Conservation (phyloP, 345 rosid species). For the Gossypium herbaceum region DNA sequence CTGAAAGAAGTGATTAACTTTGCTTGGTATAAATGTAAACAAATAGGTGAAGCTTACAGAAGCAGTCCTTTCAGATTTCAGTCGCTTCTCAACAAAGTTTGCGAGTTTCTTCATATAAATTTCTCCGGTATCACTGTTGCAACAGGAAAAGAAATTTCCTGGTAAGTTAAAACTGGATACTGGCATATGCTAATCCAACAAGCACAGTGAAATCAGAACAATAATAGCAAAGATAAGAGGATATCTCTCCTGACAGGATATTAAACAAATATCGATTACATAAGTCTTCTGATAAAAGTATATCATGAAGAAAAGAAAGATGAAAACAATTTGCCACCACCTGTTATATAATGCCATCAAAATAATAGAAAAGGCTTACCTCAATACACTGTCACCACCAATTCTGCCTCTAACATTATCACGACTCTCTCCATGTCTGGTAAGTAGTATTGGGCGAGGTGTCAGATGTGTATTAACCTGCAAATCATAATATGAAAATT, state of each 20-base stretch:
- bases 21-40: not conserved
- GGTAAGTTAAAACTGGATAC: not conserved
- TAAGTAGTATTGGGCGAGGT: constrained; percentile 95
- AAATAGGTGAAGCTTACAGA: constrained; percentile 58
- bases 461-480: constrained; percentile 99
- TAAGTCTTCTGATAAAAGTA: not conserved
- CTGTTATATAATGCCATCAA: not conserved
- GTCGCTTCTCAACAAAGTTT: constrained; percentile 84
- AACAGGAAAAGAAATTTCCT: constrained; percentile 18
- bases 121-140: constrained; percentile 78
- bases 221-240: not conserved
- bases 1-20: not conserved
- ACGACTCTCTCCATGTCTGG: constrained; percentile 98
- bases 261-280: not conserved
- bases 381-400: constrained; percentile 85
- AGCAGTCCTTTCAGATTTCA: constrained; percentile 94
- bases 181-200: not conserved
- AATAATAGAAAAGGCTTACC: constrained; percentile 43
- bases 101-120: constrained; percentile 84
- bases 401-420: constrained; percentile 96
- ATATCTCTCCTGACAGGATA: not conserved
- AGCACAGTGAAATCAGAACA: not conserved
- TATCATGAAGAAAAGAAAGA: not conserved
- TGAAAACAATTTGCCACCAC: not conserved
- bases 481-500: constrained; percentile 15